Base-by-base conservation (phyloP, 352 stramenopile genomes). In the Pythium aquatile region DNA sequence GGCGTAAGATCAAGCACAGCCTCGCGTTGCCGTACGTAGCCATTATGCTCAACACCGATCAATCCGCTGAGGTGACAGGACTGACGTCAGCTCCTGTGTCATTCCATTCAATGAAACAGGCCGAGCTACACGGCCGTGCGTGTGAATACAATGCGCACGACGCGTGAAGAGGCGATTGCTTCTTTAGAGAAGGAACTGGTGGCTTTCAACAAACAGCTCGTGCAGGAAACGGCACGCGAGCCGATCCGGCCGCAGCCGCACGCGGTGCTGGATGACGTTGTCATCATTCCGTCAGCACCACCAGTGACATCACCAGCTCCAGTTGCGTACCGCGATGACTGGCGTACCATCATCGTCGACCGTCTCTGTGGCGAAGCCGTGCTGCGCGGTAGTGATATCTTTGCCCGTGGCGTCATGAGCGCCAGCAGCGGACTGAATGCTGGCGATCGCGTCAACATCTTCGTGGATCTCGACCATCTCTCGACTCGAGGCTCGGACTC, bases 301-400 rank as follows among this genome's bases (percentile, higher is more conserved):
- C 44, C 74, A 11, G 75, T 78, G 16, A 61, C 78, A 9, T 30
- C 42, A 6, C 57, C 64, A 9, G 47, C 76, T 5, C 46, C 24
- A 3, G 61, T 79, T 2, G 52, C 66, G 7, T 78, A 72, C 58
- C 33, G 58, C 3, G 40, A 51, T 0, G 66, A 78, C 8, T 70
- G 79, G 35, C 83, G 85, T 49, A 83, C 74, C 14, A 79, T 98
- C 24, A 81, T 98, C 39, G 86, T 96, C 28, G 93, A 98, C 63
- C 77, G 91, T 26, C 85, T 97, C 13, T 98, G 94, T 69, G 94
- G 87, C 14, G 93, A 98, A 75, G 94, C 94, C 2, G 94, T 98
- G 61, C 69, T 98, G 7, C 87, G 94, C 37, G 94, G 94, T 57
- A 96, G 90, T 53, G 87, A 98, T 69, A 93, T 98, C 57, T 98